Percentiles rank a stretch among this genome's conserved stretches.
These are phyloP conservation scores for Hericium erinaceus DNA, from an alignment of 768 basidiomycete genomes.

Conservation along the genomic window DNA sequence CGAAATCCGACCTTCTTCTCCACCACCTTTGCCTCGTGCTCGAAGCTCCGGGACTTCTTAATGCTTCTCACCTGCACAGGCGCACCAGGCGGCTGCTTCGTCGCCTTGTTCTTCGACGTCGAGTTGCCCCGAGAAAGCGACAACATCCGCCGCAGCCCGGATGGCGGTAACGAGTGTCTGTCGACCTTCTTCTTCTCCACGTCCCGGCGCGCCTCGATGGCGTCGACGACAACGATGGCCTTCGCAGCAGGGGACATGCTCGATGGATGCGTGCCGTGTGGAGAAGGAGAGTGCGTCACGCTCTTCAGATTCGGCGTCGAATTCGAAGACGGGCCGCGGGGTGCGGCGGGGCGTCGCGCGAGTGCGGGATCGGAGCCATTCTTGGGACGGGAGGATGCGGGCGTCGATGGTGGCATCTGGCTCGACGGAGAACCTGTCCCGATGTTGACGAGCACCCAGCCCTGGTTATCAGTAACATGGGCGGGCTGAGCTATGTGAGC, in stretches of 20 bases:
- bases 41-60: conserved; percentile 4
- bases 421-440: conserved; percentile 16
- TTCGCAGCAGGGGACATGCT: conserved; percentile 43
- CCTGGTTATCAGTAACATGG: conserved; percentile 30
- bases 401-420: not conserved
- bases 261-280: not conserved
- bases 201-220: conserved; percentile 30
- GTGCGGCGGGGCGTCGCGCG: not conserved
- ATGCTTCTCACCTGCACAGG: not conserved
- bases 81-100: not conserved
- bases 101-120: conserved; percentile 4
- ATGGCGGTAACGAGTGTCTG: conserved; percentile 4
- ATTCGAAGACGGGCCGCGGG: not conserved
- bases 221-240: conserved; percentile 53
- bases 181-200: conserved; percentile 26
- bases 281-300: not conserved
- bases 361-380: not conserved
- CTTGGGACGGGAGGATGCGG: not conserved
- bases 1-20: conserved; percentile 4
- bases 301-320: not conserved
- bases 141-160: conserved; percentile 17
- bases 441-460: conserved; percentile 61
- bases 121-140: conserved; percentile 11
- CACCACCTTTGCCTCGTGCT: conserved; percentile 2
- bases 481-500: not conserved